These are phyloP conservation scores for Phytophthora pluvialis DNA, from an alignment of 352 stramenopile species.

Conservation along the genomic window DNA sequence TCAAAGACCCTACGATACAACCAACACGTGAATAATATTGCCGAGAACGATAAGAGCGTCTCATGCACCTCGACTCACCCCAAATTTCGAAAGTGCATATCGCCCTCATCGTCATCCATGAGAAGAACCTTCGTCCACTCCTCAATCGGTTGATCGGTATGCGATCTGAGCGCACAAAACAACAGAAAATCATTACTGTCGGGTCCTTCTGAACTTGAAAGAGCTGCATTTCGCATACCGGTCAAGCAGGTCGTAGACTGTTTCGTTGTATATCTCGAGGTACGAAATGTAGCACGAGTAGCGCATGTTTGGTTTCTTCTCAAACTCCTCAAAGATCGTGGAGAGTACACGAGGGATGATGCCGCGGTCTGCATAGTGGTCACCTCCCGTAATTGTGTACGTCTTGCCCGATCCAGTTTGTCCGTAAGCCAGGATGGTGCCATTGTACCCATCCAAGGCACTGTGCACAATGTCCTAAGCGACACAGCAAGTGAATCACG, in stretches of 20 bases:
- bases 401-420: constrained; percentile 80
- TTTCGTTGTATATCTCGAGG: constrained; percentile 98
- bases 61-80: constrained; percentile 33
- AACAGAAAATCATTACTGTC: background rate
- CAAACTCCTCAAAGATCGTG: constrained; percentile 91
- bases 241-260: constrained; percentile 94
- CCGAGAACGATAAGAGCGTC: background rate
- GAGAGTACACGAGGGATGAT: constrained; percentile 95
- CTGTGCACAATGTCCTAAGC: constrained; percentile 72
- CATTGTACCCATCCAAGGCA: constrained; percentile 76
- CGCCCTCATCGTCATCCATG: constrained; percentile 78
- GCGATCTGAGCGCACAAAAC: constrained; percentile 39
- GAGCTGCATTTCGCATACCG: constrained; percentile 23
- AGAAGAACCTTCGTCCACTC: constrained; percentile 84
- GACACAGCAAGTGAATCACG: background rate
- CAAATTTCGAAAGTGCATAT: constrained; percentile 85
- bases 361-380: constrained; percentile 94
- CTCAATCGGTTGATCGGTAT: constrained; percentile 77
- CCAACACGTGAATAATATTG: background rate
- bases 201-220: too few species aligned
- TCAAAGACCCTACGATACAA: constrained; percentile 63
- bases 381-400: constrained; percentile 84
- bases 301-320: constrained; percentile 55
- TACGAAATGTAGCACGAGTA: constrained; percentile 95
- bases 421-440: constrained; percentile 75